A percentile compares a stretch with the other conserved stretches of the same genome.
These are phyloP conservation scores for Penicillium aurantiogriseum DNA, from an alignment of 2,329 filamentous ascomycete species.

Conservation along the genomic window DNA sequence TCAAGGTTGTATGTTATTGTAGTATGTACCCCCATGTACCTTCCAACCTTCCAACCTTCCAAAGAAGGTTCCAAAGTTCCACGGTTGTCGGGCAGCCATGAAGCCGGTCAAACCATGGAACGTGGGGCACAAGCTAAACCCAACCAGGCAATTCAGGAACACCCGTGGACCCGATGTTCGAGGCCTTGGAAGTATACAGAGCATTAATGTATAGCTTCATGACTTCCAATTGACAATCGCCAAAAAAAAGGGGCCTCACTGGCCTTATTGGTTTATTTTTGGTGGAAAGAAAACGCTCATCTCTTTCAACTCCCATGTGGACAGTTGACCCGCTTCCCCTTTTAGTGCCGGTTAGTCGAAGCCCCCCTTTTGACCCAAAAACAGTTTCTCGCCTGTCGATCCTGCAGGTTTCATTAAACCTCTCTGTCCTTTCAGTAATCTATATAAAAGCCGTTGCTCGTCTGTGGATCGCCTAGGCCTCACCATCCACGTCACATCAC, in stretches of 20 bases:
- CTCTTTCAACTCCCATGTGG: constrained; percentile 9
- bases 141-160: constrained; percentile 21
- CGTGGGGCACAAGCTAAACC: constrained; percentile 27
- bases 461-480: background rate
- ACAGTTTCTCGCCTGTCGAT: constrained; percentile 27
- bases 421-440: constrained; percentile 16
- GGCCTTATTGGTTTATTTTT: background rate
- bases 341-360: constrained; percentile 18
- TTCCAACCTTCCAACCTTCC: background rate
- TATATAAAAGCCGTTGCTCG: constrained; percentile 7
- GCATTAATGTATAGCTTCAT: background rate
- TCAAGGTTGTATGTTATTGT: background rate
- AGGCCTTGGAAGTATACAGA: background rate
- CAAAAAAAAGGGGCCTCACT: background rate
- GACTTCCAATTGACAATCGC: background rate
- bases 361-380: constrained; percentile 25
- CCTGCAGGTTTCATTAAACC: constrained; percentile 25
- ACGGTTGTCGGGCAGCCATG: background rate
- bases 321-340: constrained; percentile 16
- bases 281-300: background rate
- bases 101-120: constrained; percentile 15
- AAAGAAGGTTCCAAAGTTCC: background rate
- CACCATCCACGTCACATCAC: background rate
- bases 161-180: background rate
- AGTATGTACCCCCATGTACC: too few relatives aligned